A percentile compares a stretch with the other conserved stretches of the same genome.
These are phyloP conservation scores for Verbascum thapsus DNA, from an alignment of 257 asterid genomes.

Conservation along the genomic window DNA sequence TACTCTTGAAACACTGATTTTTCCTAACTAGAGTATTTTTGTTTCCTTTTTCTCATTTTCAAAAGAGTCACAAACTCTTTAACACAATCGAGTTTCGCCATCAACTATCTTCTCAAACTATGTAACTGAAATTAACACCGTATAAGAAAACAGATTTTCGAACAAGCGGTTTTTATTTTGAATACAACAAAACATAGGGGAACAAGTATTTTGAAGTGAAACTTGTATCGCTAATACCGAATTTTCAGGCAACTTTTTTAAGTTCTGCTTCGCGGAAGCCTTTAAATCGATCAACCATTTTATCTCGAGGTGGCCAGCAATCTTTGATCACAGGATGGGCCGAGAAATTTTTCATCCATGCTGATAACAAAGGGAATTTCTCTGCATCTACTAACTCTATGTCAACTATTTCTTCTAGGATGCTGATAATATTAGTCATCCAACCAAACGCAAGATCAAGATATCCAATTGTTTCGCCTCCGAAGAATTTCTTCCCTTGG, in stretches of 20 bases:
- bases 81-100: constrained; percentile 6
- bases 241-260: constrained; percentile 31
- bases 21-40: too few relatives aligned
- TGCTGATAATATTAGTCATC: constrained; percentile 45
- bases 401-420: constrained; percentile 47
- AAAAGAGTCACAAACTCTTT: neutral
- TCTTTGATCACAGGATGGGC: constrained; percentile 53
- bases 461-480: constrained; percentile 65
- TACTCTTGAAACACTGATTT: too few relatives aligned
- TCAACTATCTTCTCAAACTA: constrained; percentile 10
- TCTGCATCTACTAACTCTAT: constrained; percentile 44
- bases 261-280: constrained; percentile 39
- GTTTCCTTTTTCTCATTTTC: too few relatives aligned
- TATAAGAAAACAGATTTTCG: neutral
- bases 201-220: constrained; percentile 17
- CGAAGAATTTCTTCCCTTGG: constrained; percentile 53
- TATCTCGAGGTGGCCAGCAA: constrained; percentile 63
- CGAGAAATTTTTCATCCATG: constrained; percentile 51
- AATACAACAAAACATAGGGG: neutral
- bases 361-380: constrained; percentile 47
- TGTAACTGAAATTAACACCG: constrained; percentile 5
- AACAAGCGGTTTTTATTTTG: constrained; percentile 18
- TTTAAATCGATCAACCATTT: constrained; percentile 51
- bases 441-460: constrained; percentile 63
- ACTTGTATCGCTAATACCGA: neutral